Percentiles rank a stretch among this genome's conserved stretches.
Conservation (phyloP, 225 moss, liverwort and hornwort genomes). For the Takakia lepidozioides region DNA sequence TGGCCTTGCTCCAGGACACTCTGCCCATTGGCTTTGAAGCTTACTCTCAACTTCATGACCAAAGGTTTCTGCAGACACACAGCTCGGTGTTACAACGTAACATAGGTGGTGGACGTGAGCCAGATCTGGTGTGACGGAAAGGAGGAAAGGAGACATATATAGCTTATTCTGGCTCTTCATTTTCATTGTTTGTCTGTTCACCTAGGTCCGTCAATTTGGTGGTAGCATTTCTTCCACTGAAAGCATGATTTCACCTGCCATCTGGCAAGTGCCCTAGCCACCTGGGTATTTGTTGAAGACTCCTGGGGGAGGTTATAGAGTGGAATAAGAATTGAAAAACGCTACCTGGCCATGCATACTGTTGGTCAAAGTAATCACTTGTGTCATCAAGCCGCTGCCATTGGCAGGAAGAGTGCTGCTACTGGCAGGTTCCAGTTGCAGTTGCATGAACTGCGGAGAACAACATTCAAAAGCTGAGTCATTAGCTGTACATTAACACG, state of each 20-base stretch:
- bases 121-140: no score
- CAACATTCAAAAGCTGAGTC: not conserved
- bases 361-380: conserved; percentile 81
- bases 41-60: conserved; percentile 89
- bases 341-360: conserved; percentile 82
- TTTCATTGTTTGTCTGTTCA: no score
- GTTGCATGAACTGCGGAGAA: conserved; percentile 65
- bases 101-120: no score
- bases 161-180: no score
- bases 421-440: conserved; percentile 91
- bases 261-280: not conserved
- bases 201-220: no score
- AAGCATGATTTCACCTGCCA: not conserved
- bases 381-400: conserved; percentile 61
- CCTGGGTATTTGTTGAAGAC: no score
- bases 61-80: conserved; percentile 73
- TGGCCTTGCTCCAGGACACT: conserved; percentile 86
- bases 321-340: no score
- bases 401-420: conserved; percentile 59
- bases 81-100: no score
- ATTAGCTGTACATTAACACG: not conserved
- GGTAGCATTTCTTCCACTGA: no score
- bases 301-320: no score
- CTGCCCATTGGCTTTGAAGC: conserved; percentile 70
- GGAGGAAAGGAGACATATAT: no score